Evolutionary conservation across 2,329 filamentous ascomycete genomes (phyloP), one percentile per base, ranked within the genome.

Genomic region (Ascochyta rabiei): DNA sequence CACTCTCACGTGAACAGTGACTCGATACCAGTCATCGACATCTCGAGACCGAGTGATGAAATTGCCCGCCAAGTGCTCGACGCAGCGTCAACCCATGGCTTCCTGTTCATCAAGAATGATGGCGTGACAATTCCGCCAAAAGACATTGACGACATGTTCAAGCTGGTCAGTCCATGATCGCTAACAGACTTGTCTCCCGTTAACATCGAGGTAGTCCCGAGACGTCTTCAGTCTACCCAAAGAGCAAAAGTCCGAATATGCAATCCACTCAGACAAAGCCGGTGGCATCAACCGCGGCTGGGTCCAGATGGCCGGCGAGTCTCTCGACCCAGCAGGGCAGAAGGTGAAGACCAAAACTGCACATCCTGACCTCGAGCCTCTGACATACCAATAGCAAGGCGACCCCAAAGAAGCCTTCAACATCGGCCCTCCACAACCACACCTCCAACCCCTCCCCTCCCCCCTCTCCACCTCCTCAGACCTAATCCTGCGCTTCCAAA

Each of bases 321-420:
- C 89, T 0, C 79, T 98, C 10, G 93, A 98, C 72, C 91, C 93
- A 2, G 86, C 87, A 63, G 86, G 87, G 51, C 92, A 97, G 74
- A 86, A 87, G 75, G 90, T 89, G 80, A 15, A 31, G 8, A 24
- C 6, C 42, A 24, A 10, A 18, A 2, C 19, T 15, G 26, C 30
- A 26, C 1, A 35, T 10, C 43, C 56, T 91, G 72, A 7, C 1
- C 21, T 15, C 8, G 16, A 40, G 12, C 16, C 45, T 5, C 28
- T 40, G 10, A 46, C n/a, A 15, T n/a, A 35, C 9, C 19, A 28
- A 9, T 60, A 91, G 87, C 81, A 87, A 28, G 90, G 91, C 15
- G 91, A 96, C 68, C 91, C 90, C 65, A 70, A 54, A 62, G 95
- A 92, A 79, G 91, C 89, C 33, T 93, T 98, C 82, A 99, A 98